A percentile compares a stretch with the other conserved stretches of the same genome.
These are phyloP conservation scores for Xanthoparmelia taractica DNA, from an alignment of 495 filamentous ascomycete species.

Conservation along the genomic window DNA sequence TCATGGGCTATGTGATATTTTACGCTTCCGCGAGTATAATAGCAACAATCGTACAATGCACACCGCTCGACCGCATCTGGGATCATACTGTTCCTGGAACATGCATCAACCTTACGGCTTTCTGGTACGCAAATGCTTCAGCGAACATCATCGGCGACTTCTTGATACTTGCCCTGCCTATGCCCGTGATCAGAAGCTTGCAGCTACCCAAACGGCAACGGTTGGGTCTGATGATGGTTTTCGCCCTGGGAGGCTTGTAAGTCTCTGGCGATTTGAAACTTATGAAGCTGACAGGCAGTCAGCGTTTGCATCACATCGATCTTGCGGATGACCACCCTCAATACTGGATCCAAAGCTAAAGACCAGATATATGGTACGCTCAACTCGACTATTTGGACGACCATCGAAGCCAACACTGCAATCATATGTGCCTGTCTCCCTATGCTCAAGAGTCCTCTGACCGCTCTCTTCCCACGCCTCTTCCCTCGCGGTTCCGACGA, in stretches of 20 bases:
- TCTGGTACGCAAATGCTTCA: conserved; percentile 41
- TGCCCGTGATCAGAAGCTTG: conserved; percentile 24
- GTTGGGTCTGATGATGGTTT: conserved; percentile 24
- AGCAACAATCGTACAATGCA: conserved; percentile 41
- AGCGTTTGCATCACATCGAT: conserved; percentile 34
- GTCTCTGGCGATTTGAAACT: conserved; percentile 3
- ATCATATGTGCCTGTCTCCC: conserved; percentile 44
- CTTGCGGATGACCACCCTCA: conserved; percentile 31
- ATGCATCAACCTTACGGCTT: conserved; percentile 40
- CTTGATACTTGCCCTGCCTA: conserved; percentile 39
- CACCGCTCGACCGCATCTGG: conserved; percentile 38
- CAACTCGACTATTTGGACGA: conserved; percentile 39
- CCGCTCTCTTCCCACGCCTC: conserved; percentile 23
- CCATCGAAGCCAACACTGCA: conserved; percentile 39
- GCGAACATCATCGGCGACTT: conserved; percentile 43
- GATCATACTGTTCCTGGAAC: conserved; percentile 29
- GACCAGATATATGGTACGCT: conserved; percentile 31
- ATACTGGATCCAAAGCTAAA: conserved; percentile 24
- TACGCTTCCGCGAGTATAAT: conserved; percentile 40
- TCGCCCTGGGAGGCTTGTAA: conserved; percentile 30
- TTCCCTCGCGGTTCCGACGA: conserved; percentile 20
- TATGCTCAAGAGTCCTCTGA: conserved; percentile 30
- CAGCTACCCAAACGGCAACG: conserved; percentile 24
- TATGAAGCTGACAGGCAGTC: conserved; percentile 1
- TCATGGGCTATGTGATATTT: conserved; percentile 33